Conservation (phyloP, 805 yeast species). For the Pichia gijzeniarum region DNA sequence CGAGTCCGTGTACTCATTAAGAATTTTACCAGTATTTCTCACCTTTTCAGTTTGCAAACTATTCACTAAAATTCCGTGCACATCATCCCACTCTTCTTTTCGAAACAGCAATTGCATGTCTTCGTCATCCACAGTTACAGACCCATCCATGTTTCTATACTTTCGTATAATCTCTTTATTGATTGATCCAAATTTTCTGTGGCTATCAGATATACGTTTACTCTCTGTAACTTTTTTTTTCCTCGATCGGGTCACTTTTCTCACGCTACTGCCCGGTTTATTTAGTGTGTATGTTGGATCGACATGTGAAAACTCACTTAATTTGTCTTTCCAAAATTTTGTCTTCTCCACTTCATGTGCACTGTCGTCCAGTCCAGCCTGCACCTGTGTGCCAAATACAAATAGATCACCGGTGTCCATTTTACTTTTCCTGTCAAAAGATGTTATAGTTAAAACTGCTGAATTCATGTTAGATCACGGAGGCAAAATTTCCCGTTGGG, state of each 20-base stretch:
- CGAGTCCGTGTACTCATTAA: slow-evolving; percentile 4
- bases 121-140: neutral
- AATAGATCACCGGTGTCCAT: slow-evolving; percentile 1
- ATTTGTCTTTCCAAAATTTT: slow-evolving; percentile 1
- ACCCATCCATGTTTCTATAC: neutral
- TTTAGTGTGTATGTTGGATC: neutral
- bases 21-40: neutral
- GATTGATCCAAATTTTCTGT: slow-evolving; percentile 9
- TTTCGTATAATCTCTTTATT: slow-evolving; percentile 9
- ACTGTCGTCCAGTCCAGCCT: slow-evolving; percentile 13
- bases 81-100: slow-evolving; percentile 11
- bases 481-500: no score
- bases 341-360: neutral
- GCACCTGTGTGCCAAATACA: slow-evolving; percentile 15
- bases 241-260: neutral
- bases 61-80: slow-evolving; percentile 2
- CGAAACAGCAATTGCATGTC: slow-evolving; percentile 3
- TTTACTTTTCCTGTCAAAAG: no score
- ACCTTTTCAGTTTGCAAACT: neutral
- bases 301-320: slow-evolving; percentile 3
- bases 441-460: no score
- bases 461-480: no score
- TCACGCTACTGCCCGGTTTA: neutral
- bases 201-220: neutral
- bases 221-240: neutral